phyloP scores from a whole-genome alignment of 1,284 basidiomycete species.

The Psilocybe mexicana region DNA sequence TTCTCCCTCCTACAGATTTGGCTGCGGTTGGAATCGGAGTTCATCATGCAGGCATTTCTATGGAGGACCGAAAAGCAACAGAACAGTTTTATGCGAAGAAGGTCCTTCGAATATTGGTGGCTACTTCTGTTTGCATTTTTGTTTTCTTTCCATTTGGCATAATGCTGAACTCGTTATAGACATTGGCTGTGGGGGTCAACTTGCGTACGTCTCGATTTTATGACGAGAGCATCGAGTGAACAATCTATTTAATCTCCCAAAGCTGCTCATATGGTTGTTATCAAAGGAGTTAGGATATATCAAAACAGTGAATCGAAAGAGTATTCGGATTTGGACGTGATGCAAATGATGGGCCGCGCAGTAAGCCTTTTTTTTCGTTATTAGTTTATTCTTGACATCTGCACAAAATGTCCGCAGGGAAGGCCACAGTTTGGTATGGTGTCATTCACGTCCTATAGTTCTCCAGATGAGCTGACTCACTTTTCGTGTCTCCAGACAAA shows the following conservation, averaged over 20 bases:
- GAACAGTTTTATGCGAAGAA: slow-evolving; percentile 74
- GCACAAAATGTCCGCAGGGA: slow-evolving; percentile 50
- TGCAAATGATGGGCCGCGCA: slow-evolving; percentile 86
- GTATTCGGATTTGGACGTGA: slow-evolving; percentile 80
- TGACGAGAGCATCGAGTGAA: background rate
- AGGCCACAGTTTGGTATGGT: slow-evolving; percentile 93
- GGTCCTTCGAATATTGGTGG: slow-evolving; percentile 65
- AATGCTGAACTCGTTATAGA: slow-evolving; percentile 41
- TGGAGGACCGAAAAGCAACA: slow-evolving; percentile 67
- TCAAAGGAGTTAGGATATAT: slow-evolving; percentile 79
- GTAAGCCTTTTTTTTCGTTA: slow-evolving; percentile 42
- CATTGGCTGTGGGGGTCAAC: slow-evolving; percentile 88
- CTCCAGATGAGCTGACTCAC: too few relatives aligned
- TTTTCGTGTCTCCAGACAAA: slow-evolving; percentile 50
- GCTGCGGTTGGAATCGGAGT: slow-evolving; percentile 73
- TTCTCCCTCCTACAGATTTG: slow-evolving; percentile 44
- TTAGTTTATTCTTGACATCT: background rate
- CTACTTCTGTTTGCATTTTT: slow-evolving; percentile 63
- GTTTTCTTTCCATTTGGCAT: slow-evolving; percentile 9
- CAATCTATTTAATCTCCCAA: slow-evolving; percentile 9
- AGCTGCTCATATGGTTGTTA: slow-evolving; percentile 82
- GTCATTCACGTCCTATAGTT: slow-evolving; percentile 7
- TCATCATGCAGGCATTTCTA: slow-evolving; percentile 84
- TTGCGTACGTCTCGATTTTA: slow-evolving; percentile 55
- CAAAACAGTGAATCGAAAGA: slow-evolving; percentile 66